Conservation (phyloP, 352 stramenopile genomes). For the Pilasporangium apinafurcum region DNA sequence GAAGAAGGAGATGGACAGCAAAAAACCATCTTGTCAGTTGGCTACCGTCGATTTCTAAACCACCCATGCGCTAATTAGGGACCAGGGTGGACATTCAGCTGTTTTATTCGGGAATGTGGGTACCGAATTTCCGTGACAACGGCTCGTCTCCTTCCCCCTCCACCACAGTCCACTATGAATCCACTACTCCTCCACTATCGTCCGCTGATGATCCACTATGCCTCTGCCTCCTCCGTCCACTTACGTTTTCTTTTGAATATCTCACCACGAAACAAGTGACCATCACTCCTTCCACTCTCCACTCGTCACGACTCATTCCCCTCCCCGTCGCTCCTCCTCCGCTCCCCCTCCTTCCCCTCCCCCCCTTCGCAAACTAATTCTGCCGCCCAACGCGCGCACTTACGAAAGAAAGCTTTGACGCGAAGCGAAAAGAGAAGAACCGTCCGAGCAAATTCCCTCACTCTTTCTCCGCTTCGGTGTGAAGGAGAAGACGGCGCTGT, state of each 20-base stretch:
- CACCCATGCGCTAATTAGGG: neutral
- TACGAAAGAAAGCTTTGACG: neutral
- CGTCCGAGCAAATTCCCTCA: no score
- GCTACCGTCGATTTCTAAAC: neutral
- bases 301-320: no score
- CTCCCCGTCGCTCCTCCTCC: slow-evolving; percentile 18
- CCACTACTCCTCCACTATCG: neutral
- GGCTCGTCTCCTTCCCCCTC: slow-evolving; percentile 1
- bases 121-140: no score
- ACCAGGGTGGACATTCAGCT: neutral
- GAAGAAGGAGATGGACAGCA: no score
- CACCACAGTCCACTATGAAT: slow-evolving; percentile 3
- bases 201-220: slow-evolving; percentile 1
- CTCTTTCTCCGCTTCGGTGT: no score
- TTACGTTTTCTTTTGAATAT: slow-evolving; percentile 25
- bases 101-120: slow-evolving; percentile 7
- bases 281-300: slow-evolving; percentile 7
- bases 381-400: neutral
- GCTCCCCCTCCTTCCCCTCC: slow-evolving; percentile 8
- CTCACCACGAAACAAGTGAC: slow-evolving; percentile 10
- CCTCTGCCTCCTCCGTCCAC: slow-evolving; percentile 11
- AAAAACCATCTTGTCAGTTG: no score
- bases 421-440: slow-evolving; percentile 1
- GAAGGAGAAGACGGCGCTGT: no score
- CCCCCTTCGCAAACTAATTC: slow-evolving; percentile 17